Evolutionary conservation across 202 grass and related monocot species (phyloP), one percentile per base, ranked within the genome.

Genomic region (Zizania palustris): DNA sequence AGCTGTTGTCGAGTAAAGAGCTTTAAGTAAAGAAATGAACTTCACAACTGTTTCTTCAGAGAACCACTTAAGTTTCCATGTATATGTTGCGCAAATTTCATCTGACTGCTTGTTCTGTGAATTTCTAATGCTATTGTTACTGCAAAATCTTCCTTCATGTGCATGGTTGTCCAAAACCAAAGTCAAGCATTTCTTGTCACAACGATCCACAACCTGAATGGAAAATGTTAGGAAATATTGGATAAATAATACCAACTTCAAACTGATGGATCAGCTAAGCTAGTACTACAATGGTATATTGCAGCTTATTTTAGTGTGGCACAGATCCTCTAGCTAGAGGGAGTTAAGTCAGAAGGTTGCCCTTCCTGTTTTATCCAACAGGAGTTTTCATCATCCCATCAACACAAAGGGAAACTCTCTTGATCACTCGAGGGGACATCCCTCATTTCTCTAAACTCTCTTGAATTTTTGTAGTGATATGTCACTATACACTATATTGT

Each of bases 51-150:
- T 64, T 58, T 92, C 96, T 79, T 95, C 85, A 11, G 87, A 85
- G 72, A 92, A 93, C 89, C 89, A 98, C 73, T 81, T 82, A 18
- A 93, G 75, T 75, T 82, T 95, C 91, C 96, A 95, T 61, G 85
- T 86, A 38, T 70, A 80, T 18, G 76, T 43, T n/a, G 78, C 50
- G 57, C 57, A 42, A 74, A 72, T 74, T 83, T 89, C 82, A 59
- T 71, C 72, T 72, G 60, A 55, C 11, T 67, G 86, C 57, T 74
- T 70, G 73, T 79, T 63, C 37, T 83, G 77, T 4, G 10, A 38
- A 62, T 44, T 76, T 64, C 65, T 37, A 38, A 78, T 34, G 44
- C 74, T 72, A 44, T 74, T 14, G 39, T 71, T 72, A 50, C 50
- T 16, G 34, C n/a, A 19, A 67, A 51, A 49, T 60, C 60, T 45